Base-by-base conservation (phyloP, 106 monocot genomes). In the Narthecium ossifragum region DNA sequence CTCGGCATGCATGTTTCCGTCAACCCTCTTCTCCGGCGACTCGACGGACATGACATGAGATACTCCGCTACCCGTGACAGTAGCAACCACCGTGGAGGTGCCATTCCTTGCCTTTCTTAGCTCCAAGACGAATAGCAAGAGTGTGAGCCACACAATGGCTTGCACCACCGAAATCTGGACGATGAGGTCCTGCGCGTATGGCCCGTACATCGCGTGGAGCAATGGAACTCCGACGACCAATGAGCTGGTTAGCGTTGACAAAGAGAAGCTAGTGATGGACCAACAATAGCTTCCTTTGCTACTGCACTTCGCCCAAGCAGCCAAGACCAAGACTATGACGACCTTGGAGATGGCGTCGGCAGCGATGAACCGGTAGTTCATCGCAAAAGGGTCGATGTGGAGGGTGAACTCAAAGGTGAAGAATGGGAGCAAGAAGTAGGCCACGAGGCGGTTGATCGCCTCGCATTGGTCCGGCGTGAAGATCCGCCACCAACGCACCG, bases 391-490 rank as follows among this genome's bases (percentile, higher is more conserved):
- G 65, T 86, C 60, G 12, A 59, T 61, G 53, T 67, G 77, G 53
- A 74, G 38, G 7, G 83, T 66, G 80, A 92, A 86, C 51, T 86
- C 79, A 39, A 92, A 80, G 69, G 83, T 78, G 77, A 86, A 86
- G 77, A 92, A 70, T 2, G 92, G 92, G 31, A 86, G 63, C 30
- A 74, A 54, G 86, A 92, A 86, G 72, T 53, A 80, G 57, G 80
- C 39, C 8, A 86, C 86, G n/a, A 92, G 80, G n/a, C 69, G 60
- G 70, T 80, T 83, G 41, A 92, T 57, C 7, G 77, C 86, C 5
- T 60, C 74, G 70, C 77, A 75, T 51, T 92, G 92, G 32, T 86
- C 86, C 9, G 73, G 63, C 15, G 80, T 78, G 77, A 92, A 86
- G 14, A 92, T 62, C 8, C 59, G 64, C 92, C 92, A 92, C 86